Conservation (phyloP, 768 basidiomycete species). For the Boletus edulis region DNA sequence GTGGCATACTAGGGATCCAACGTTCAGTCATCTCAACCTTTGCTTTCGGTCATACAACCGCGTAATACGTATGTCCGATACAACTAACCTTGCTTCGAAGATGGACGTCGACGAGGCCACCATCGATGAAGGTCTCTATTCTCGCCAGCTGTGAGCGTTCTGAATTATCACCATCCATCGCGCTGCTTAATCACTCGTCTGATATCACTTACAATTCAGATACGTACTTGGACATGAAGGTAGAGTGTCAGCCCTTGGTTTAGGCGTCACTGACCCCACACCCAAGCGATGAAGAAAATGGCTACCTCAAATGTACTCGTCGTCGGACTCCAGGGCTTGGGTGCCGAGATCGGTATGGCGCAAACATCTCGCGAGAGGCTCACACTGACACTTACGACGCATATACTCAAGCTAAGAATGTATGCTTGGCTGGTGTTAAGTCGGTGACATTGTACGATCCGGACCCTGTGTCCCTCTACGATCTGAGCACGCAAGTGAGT, state of each 20-base stretch:
- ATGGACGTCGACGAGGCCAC: slow-evolving; percentile 88
- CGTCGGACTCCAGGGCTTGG: slow-evolving; percentile 87
- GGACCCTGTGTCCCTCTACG: slow-evolving; percentile 80
- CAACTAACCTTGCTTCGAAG: slow-evolving; percentile 38
- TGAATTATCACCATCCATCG: slow-evolving; percentile 14
- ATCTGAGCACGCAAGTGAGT: slow-evolving; percentile 87
- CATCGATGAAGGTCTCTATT: slow-evolving; percentile 93
- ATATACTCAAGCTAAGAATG: slow-evolving; percentile 71
- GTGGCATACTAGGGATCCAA: no score
- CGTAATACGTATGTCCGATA: slow-evolving; percentile 33
- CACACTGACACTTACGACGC: slow-evolving; percentile 5
- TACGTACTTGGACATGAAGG: slow-evolving; percentile 98
- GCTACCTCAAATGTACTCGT: slow-evolving; percentile 93
- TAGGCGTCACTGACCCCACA: slow-evolving; percentile 16
- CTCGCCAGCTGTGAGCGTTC: slow-evolving; percentile 79
- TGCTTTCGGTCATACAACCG: slow-evolving; percentile 1
- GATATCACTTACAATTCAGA: slow-evolving; percentile 38
- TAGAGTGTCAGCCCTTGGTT: slow-evolving; percentile 24
- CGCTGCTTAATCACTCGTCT: slow-evolving; percentile 11
- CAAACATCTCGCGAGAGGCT: not conserved
- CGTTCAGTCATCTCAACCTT: not conserved
- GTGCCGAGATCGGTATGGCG: slow-evolving; percentile 86
- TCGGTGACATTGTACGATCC: slow-evolving; percentile 96
- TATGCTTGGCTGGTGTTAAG: slow-evolving; percentile 94
- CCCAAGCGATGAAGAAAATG: slow-evolving; percentile 98